Percentiles rank a stretch among this genome's conserved stretches.
Conservation (phyloP, 179 eudicot species). For the Corrigiola litoralis region DNA sequence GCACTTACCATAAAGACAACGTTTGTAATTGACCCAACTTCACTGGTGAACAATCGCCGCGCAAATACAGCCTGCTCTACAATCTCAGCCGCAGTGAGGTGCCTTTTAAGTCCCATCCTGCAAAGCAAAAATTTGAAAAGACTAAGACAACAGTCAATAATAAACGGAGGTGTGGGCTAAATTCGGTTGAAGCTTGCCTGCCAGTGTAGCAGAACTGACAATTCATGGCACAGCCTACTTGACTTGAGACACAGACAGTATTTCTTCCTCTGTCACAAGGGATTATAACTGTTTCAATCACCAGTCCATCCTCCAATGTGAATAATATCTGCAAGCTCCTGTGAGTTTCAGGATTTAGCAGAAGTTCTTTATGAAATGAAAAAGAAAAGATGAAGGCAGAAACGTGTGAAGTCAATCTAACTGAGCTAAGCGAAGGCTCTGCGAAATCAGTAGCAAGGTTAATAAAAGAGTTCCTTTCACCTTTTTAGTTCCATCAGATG, state of each 20-base stretch:
- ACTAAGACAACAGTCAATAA: background rate
- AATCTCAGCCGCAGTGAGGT: conserved; percentile 79
- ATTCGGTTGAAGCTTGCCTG: conserved; percentile 44
- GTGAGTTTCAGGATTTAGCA: conserved; percentile 66
- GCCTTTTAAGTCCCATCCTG: conserved; percentile 88
- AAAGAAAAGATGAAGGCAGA: background rate
- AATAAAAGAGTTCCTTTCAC: conserved; percentile 32
- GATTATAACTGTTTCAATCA: conserved; percentile 88
- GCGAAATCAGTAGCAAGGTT: background rate
- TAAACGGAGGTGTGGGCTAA: background rate
- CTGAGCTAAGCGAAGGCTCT: background rate
- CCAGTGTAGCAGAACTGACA: conserved; percentile 99
- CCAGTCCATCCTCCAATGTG: conserved; percentile 81
- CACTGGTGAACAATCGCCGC: conserved; percentile 63
- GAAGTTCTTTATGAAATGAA: conserved; percentile 34
- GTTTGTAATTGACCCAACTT: conserved; percentile 76
- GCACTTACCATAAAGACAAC: conserved; percentile 84
- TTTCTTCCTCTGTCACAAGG: conserved; percentile 75
- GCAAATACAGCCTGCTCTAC: conserved; percentile 92
- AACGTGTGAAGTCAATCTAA: background rate
- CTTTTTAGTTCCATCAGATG: conserved; percentile 94
- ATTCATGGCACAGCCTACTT: conserved; percentile 98
- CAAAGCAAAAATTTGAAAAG: conserved; percentile 6
- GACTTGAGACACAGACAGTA: conserved; percentile 95
- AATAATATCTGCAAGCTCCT: conserved; percentile 93